Percentiles rank a stretch among this genome's conserved stretches.
These are phyloP conservation scores for Pythium insidiosum DNA, from an alignment of 352 stramenopile genomes.

Conservation along the genomic window DNA sequence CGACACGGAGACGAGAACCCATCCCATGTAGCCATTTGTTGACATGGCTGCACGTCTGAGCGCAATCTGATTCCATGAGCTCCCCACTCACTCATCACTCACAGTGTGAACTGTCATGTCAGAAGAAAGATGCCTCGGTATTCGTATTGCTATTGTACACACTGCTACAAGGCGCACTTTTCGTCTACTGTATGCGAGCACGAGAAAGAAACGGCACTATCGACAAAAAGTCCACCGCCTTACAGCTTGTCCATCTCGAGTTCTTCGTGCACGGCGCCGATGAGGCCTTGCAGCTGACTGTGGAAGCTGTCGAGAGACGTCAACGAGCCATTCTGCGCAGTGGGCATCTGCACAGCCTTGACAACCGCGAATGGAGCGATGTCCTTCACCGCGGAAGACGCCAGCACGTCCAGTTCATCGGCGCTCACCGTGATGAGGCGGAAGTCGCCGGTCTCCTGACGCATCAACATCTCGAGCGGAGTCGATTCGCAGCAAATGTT, in stretches of 20 bases:
- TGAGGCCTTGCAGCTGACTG: conserved; percentile 9
- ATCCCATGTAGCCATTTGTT: too few relatives aligned
- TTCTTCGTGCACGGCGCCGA: conserved; percentile 11
- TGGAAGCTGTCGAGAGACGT: conserved; percentile 13
- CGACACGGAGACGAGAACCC: too few relatives aligned
- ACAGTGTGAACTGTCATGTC: too few relatives aligned
- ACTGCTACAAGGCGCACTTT: too few relatives aligned
- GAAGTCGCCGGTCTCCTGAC: conserved; percentile 12
- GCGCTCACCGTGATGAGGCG: conserved; percentile 24
- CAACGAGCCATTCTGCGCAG: conserved; percentile 6
- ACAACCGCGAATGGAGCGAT: conserved; percentile 30
- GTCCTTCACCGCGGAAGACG: conserved; percentile 15
- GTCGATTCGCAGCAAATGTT: conserved; percentile 31
- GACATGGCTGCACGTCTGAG: too few relatives aligned
- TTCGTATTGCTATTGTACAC: too few relatives aligned
- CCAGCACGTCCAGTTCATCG: conserved; percentile 18
- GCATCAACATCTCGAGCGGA: conserved; percentile 14
- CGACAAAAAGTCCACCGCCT: neutral
- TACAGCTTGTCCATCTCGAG: conserved; percentile 18
- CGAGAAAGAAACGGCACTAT: too few relatives aligned
- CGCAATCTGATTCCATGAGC: too few relatives aligned
- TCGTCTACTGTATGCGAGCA: too few relatives aligned
- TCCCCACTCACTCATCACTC: too few relatives aligned
- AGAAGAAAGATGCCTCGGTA: too few relatives aligned
- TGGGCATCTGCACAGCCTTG: conserved; percentile 25